phyloP scores from a whole-genome alignment of 345 rosid genomes.

The Passiflora organensis region DNA sequence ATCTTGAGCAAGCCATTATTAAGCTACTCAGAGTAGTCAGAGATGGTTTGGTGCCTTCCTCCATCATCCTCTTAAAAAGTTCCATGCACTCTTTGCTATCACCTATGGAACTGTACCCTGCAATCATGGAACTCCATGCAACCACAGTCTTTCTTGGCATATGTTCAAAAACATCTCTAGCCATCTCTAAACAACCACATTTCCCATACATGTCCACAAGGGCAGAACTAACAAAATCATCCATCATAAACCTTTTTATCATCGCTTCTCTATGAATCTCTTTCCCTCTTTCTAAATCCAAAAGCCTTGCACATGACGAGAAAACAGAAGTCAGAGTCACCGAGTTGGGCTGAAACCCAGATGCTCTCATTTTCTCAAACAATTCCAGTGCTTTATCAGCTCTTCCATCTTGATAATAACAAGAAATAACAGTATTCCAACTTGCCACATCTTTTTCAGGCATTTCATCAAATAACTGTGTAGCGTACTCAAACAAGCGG shows the following conservation, averaged over 20 bases:
- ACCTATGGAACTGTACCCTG: slow-evolving; percentile 38
- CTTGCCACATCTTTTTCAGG: slow-evolving; percentile 54
- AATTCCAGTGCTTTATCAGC: slow-evolving; percentile 52
- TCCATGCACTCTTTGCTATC: slow-evolving; percentile 49
- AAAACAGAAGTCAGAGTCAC: slow-evolving; percentile 50
- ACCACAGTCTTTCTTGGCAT: slow-evolving; percentile 41
- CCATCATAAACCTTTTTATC: slow-evolving; percentile 30
- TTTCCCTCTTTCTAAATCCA: slow-evolving; percentile 60
- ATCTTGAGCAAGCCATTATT: slow-evolving; percentile 55
- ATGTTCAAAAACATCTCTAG: slow-evolving; percentile 45
- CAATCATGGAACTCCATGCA: slow-evolving; percentile 66
- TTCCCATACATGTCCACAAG: slow-evolving; percentile 73
- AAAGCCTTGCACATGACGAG: slow-evolving; percentile 53
- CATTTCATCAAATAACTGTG: slow-evolving; percentile 63
- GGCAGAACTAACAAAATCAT: slow-evolving; percentile 53
- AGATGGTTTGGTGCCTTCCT: slow-evolving; percentile 46
- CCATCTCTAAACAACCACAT: slow-evolving; percentile 56
- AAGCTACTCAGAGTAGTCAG: slow-evolving; percentile 52
- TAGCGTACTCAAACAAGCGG: slow-evolving; percentile 26
- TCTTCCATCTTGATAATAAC: slow-evolving; percentile 59
- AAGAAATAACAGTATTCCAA: slow-evolving; percentile 69
- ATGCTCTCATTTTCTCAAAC: slow-evolving; percentile 43
- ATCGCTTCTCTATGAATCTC: slow-evolving; percentile 43
- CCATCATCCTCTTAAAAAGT: slow-evolving; percentile 47
- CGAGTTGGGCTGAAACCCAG: slow-evolving; percentile 55